Conservation (phyloP, 306 rosid genomes). For the Sicyos baderoa region DNA sequence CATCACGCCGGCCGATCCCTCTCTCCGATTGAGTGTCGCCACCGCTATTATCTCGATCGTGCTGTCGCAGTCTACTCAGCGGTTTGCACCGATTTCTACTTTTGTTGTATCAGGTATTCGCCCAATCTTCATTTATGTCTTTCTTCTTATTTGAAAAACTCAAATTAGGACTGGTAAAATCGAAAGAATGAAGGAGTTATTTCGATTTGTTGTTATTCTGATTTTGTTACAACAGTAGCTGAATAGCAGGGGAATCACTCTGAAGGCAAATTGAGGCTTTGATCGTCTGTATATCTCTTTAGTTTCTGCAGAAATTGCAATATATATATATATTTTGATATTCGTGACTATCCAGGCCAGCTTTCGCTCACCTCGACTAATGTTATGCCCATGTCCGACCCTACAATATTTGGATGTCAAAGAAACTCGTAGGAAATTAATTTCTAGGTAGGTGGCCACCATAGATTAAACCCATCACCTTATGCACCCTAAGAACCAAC, state of each 20-base stretch:
- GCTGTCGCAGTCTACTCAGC: neutral
- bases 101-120: neutral
- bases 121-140: neutral
- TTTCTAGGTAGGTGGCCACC: too few species aligned
- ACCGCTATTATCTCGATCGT: neutral
- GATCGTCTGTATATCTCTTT: neutral
- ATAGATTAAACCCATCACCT: too few species aligned
- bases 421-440: too few species aligned
- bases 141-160: neutral
- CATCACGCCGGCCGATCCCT: neutral
- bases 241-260: neutral
- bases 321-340: too few species aligned
- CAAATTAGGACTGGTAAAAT: neutral
- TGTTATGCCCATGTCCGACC: too few species aligned
- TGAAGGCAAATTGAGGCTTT: neutral
- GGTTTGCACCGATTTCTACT: neutral
- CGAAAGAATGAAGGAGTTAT: neutral
- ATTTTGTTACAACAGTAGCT: neutral
- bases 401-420: too few species aligned
- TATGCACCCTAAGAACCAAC: too few species aligned
- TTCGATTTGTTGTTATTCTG: neutral
- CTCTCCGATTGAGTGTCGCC: neutral
- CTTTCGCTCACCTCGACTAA: too few species aligned
- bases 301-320: neutral
- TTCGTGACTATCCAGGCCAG: too few species aligned